Conservation (phyloP, 2,329 filamentous ascomycete species). For the Gyromitra esculenta region DNA sequence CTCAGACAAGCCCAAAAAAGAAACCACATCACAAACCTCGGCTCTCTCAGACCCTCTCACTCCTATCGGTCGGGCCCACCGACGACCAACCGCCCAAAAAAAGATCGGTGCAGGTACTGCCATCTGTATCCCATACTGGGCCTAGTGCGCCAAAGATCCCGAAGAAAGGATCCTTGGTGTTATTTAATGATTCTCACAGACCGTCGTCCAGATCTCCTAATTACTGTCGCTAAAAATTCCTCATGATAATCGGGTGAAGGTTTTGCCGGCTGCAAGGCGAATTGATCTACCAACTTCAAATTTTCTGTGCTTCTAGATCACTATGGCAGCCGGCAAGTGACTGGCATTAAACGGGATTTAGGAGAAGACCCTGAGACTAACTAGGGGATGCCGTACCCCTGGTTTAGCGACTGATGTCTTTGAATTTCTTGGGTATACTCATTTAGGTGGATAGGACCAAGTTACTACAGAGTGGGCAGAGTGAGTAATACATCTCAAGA, state of each 20-base stretch:
- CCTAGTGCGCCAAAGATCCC: background rate
- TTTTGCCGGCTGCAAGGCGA: background rate
- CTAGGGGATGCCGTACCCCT: background rate
- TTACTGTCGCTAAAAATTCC: background rate
- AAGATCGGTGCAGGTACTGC: background rate
- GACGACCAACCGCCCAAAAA: background rate
- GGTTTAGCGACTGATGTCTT: background rate
- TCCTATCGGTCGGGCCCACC: background rate
- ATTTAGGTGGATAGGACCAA: no score
- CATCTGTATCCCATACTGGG: background rate
- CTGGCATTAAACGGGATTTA: background rate
- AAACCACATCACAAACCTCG: no score
- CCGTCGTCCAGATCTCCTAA: background rate
- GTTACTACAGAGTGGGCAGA: no score
- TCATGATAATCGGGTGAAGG: background rate
- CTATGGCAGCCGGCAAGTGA: background rate
- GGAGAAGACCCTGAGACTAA: background rate
- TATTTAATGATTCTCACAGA: constrained; percentile 7
- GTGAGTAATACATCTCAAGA: no score
- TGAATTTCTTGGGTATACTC: background rate
- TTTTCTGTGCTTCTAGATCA: background rate
- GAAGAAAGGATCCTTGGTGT: background rate
- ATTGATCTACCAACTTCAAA: background rate
- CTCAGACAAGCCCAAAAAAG: background rate
- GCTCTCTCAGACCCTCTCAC: background rate